Conservation (phyloP, 2,329 filamentous ascomycete species). For the Tolypocladium ophioglossoides region DNA sequence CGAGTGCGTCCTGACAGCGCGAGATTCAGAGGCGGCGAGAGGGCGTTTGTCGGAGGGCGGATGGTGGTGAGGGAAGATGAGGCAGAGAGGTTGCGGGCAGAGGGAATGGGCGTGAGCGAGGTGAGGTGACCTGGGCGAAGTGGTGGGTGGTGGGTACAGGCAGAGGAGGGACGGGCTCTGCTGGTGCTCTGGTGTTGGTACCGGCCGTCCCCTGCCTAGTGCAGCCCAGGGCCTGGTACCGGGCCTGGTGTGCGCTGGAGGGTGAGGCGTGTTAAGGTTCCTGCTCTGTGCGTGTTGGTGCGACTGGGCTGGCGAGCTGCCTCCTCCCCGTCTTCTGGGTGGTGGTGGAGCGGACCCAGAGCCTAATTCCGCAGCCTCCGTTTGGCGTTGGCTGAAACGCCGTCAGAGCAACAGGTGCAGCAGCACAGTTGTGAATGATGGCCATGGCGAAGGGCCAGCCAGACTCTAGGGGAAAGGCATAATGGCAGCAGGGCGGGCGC, state of each 20-base stretch:
- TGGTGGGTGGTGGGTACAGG: conserved; percentile 1
- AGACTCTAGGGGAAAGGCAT: not conserved
- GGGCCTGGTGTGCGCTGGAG: not conserved
- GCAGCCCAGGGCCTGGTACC: not conserved
- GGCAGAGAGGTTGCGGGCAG: conserved; percentile 1
- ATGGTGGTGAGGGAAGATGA: not conserved
- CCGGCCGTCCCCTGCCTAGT: not conserved
- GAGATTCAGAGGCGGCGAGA: not conserved
- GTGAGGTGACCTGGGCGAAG: not conserved
- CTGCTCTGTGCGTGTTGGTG: not conserved
- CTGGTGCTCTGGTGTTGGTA: not conserved
- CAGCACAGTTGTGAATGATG: not conserved
- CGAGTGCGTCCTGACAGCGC: not conserved
- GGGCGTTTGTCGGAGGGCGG: not conserved
- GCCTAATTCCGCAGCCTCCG: not conserved
- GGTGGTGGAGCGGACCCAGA: not conserved
- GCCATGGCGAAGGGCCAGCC: not conserved
- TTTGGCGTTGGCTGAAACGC: conserved; percentile 10
- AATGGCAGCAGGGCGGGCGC: not conserved
- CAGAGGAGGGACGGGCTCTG: not conserved
- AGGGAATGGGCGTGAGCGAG: conserved; percentile 1
- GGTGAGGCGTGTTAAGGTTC: not conserved
- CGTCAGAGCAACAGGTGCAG: not conserved
- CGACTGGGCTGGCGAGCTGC: not conserved
- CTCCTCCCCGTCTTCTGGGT: not conserved